Base-by-base conservation (phyloP, 345 rosid genomes). In the Cardamine resedifolia region DNA sequence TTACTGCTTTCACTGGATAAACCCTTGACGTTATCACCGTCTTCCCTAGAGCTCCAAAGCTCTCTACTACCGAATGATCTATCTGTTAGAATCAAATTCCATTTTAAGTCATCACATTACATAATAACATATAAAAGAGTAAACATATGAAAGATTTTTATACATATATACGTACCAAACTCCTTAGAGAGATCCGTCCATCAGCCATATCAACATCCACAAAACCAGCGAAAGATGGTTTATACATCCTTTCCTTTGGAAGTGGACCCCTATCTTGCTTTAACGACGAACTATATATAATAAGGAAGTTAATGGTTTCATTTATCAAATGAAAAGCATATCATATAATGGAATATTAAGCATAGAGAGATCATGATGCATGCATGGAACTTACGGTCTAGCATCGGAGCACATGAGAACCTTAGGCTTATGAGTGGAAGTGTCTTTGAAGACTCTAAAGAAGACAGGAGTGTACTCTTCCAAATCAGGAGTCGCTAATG, bases 321-420 rank as follows among this genome's bases (percentile, higher is more conserved):
- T 47, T 44, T 39, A n/a, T 58, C 27, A 36, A 27, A 70, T 20
- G 1, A 20, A 23, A 51, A n/a, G 12, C 38, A 48, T 67, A 58
- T 18, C 1, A 39, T 36, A 27, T 39, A 12, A 6, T 15, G 10
- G 19, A 3, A 20, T 9, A 19, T 18, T 8, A 26, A 8, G 43
- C 20, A 20, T 16, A 21, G 10, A 36, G 38, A 34, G 20, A 26
- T 43, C 33, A 38, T 4, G 66, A 38, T 4, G 66, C 3, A 30
- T 6, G 61, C 3, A n/a, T 6, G 61, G 6, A 41, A 58, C 77
- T 11, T 26, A 90, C 97, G 86, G 84, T 73, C 79, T 80, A 4
- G 96, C 96, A 61, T 95, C 97, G 4, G 97, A 87, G 74, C 99
- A 95, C 75, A 91, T 66, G 27, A 95, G 86, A 48, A 90, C 88